Evolutionary conservation across 768 basidiomycete genomes (phyloP).

Genomic region (Auricularia heimuer): DNA sequence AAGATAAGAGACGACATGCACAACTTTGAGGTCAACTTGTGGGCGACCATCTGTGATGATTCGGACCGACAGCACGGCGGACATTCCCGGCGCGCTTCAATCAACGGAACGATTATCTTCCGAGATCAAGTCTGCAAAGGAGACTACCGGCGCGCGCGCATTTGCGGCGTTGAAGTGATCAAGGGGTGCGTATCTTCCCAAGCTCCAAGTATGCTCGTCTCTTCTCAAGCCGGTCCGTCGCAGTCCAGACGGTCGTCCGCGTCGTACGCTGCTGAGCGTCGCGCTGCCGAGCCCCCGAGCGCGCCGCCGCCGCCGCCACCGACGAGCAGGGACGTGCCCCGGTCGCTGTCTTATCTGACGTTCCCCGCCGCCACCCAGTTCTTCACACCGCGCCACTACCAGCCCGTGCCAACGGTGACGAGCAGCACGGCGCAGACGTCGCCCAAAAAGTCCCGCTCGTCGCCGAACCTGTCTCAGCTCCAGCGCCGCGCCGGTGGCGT

Average conservation of each 20-base stretch:
- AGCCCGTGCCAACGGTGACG: not conserved
- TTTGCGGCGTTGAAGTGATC: too few species aligned
- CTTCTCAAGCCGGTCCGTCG: not conserved
- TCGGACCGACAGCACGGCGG: too few species aligned
- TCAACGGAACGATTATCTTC: too few species aligned
- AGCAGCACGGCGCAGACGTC: not conserved
- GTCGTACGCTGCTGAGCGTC: not conserved
- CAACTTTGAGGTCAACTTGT: too few species aligned
- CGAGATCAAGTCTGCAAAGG: too few species aligned
- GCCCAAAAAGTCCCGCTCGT: not conserved
- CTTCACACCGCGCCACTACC: not conserved
- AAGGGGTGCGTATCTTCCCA: too few species aligned
- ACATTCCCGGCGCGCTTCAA: too few species aligned
- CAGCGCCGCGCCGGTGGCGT: not conserved
- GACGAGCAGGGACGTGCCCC: not conserved
- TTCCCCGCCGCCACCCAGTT: not conserved
- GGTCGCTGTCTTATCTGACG: not conserved
- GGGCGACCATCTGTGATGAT: too few species aligned
- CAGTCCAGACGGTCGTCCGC: not conserved
- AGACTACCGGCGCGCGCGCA: too few species aligned
- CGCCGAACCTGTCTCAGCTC: not conserved
- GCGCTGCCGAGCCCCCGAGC: not conserved
- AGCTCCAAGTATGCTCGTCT: too few species aligned
- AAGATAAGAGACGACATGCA: too few species aligned
- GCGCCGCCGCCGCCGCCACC: not conserved